Evolutionary conservation across 148 eudicot species (phyloP).

Genomic region (Rheum nobile): DNA sequence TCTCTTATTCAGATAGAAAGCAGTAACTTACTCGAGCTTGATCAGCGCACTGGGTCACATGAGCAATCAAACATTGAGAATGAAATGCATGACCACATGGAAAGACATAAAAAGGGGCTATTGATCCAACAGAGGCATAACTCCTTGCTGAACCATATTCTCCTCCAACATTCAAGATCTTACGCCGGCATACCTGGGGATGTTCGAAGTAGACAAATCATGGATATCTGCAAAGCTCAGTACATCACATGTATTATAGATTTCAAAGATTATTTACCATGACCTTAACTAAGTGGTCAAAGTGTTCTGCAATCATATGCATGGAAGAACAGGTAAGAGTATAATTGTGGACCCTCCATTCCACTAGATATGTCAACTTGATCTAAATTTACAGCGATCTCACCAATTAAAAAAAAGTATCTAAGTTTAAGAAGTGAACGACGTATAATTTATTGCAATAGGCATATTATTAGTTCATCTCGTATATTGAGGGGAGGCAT

Average conservation of each 20-base stretch:
- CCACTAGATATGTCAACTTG: not conserved
- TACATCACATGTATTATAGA: not conserved
- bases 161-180: conserved; percentile 56
- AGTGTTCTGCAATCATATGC: not conserved
- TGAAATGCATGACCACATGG: conserved; percentile 97
- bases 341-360: not conserved
- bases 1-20: not conserved
- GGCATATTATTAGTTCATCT: no score
- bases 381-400: not conserved
- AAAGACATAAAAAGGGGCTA: conserved; percentile 97
- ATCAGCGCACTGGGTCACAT: conserved; percentile 73
- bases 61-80: conserved; percentile 82
- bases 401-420: not conserved
- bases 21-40: conserved; percentile 60
- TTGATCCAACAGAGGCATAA: conserved; percentile 75
- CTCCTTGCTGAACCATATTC: conserved; percentile 64
- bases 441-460: no score
- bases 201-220: conserved; percentile 1
- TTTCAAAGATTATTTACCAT: not conserved
- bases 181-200: conserved; percentile 65
- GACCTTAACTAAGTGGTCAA: not conserved
- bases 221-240: not conserved
- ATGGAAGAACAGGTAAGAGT: not conserved
- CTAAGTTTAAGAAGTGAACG: not conserved
- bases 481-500: no score